A percentile compares a stretch with the other conserved stretches of the same genome.
Evolutionary conservation across 306 rosid species (phyloP).

Genomic region (Sindora glabra): DNA sequence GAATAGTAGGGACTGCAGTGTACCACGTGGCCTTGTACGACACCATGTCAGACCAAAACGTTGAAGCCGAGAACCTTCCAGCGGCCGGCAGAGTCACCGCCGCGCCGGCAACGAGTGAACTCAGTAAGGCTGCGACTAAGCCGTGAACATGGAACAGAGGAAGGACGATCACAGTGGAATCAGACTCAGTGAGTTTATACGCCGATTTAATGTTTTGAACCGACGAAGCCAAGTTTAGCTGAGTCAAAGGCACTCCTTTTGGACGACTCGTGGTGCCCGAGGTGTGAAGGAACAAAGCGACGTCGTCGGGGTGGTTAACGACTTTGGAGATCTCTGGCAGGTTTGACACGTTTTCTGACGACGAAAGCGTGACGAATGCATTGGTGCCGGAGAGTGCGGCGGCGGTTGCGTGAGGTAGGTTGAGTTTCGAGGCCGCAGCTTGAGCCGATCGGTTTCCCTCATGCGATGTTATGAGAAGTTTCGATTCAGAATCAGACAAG

Average conservation of each 20-base stretch:
- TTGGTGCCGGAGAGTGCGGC: not conserved
- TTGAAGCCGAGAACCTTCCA: conserved; percentile 43
- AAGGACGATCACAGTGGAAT: conserved; percentile 45
- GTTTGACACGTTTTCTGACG: not conserved
- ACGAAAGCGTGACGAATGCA: not conserved
- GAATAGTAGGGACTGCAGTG: conserved; percentile 54
- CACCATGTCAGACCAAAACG: conserved; percentile 51
- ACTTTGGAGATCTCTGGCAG: not conserved
- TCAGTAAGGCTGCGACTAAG: conserved; percentile 33
- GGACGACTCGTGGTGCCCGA: conserved; percentile 61
- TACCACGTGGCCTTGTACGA: conserved; percentile 45
- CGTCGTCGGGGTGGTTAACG: conserved; percentile 32
- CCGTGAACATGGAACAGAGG: conserved; percentile 57
- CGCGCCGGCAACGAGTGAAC: conserved; percentile 32
- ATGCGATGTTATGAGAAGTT: conserved; percentile 28
- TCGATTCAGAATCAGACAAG: conserved; percentile 42
- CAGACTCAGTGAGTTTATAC: conserved; percentile 32
- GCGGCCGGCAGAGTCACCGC: conserved; percentile 38
- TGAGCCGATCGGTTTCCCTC: conserved; percentile 22
- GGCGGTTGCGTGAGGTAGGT: conserved; percentile 30
- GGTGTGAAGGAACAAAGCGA: conserved; percentile 60
- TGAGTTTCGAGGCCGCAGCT: conserved; percentile 30
- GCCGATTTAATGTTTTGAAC: conserved; percentile 42
- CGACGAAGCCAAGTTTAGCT: conserved; percentile 46
- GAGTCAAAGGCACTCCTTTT: conserved; percentile 46